A percentile compares a stretch with the other conserved stretches of the same genome.
Conservation (phyloP, 768 basidiomycete genomes). For the Russula vinacea region DNA sequence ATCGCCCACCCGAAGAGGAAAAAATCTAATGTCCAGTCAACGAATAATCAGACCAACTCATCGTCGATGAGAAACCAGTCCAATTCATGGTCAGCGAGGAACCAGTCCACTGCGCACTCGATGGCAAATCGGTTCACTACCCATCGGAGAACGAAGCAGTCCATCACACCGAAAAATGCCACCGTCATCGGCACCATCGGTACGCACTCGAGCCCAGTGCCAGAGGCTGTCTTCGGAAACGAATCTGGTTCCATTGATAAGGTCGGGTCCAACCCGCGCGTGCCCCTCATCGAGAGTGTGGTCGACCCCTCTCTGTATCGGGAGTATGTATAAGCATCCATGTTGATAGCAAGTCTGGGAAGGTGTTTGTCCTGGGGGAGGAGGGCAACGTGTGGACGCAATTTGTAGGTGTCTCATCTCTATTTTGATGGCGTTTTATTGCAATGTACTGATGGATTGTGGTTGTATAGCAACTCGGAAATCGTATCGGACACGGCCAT, state of each 20-base stretch:
- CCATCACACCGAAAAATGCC: too few species aligned
- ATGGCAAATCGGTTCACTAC: background rate
- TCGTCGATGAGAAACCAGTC: background rate
- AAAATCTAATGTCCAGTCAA: background rate
- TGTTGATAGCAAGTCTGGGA: background rate
- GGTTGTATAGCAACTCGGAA: background rate
- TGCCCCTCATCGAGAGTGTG: background rate
- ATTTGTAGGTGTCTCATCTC: background rate
- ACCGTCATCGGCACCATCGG: background rate
- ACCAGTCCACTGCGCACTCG: background rate
- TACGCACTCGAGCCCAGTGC: background rate
- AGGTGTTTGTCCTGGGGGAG: background rate
- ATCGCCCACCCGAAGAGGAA: background rate
- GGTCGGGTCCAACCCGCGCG: background rate
- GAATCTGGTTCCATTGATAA: background rate
- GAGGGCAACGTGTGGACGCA: background rate
- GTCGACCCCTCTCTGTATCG: background rate
- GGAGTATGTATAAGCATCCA: background rate
- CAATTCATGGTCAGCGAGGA: background rate
- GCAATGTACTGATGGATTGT: background rate
- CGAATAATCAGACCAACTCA: background rate
- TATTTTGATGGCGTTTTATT: background rate
- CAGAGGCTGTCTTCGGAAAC: background rate
- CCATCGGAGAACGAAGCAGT: background rate
- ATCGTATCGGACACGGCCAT: background rate